phyloP scores from a whole-genome alignment of 371 early-diverging fungal species.

The Mitosporidium daphniae region DNA sequence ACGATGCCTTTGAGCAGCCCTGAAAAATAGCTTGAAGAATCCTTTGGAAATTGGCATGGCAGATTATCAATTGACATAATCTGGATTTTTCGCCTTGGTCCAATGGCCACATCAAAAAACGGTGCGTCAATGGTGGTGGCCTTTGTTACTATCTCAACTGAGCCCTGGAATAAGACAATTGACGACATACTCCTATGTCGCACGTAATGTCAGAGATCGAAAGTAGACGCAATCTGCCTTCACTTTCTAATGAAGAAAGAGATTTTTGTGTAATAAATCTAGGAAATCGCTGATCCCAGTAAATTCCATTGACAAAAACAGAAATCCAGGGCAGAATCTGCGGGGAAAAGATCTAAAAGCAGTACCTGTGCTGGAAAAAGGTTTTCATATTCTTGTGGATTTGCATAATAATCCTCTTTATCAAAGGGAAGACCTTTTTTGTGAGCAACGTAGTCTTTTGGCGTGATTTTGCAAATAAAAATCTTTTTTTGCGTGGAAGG shows the following conservation, averaged over 20 bases:
- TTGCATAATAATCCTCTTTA: slow-evolving; percentile 17
- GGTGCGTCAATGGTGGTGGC: slow-evolving; percentile 51
- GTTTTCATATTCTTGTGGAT: slow-evolving; percentile 40
- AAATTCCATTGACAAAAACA: slow-evolving; percentile 60
- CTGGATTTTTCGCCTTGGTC: slow-evolving; percentile 30
- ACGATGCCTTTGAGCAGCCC: too few species aligned
- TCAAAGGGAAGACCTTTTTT: slow-evolving; percentile 19
- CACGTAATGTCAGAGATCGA: slow-evolving; percentile 63
- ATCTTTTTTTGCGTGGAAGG: slow-evolving; percentile 18
- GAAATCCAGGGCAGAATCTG: slow-evolving; percentile 53
- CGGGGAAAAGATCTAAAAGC: neutral
- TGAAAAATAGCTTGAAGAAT: slow-evolving; percentile 66
- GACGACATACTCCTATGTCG: slow-evolving; percentile 30
- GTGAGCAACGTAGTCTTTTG: slow-evolving; percentile 31
- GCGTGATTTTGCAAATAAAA: slow-evolving; percentile 30
- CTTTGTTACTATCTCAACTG: slow-evolving; percentile 55
- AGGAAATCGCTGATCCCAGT: slow-evolving; percentile 58
- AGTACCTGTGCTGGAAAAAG: slow-evolving; percentile 32
- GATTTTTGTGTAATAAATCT: slow-evolving; percentile 54
- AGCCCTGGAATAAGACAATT: slow-evolving; percentile 14
- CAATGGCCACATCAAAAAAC: slow-evolving; percentile 38
- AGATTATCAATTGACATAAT: slow-evolving; percentile 79
- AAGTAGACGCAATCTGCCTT: slow-evolving; percentile 23
- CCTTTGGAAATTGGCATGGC: slow-evolving; percentile 65
- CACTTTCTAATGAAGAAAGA: too few species aligned